Percentiles rank a stretch among this genome's conserved stretches.
Conservation (phyloP, 495 filamentous ascomycete species). For the Neurospora sp. region DNA sequence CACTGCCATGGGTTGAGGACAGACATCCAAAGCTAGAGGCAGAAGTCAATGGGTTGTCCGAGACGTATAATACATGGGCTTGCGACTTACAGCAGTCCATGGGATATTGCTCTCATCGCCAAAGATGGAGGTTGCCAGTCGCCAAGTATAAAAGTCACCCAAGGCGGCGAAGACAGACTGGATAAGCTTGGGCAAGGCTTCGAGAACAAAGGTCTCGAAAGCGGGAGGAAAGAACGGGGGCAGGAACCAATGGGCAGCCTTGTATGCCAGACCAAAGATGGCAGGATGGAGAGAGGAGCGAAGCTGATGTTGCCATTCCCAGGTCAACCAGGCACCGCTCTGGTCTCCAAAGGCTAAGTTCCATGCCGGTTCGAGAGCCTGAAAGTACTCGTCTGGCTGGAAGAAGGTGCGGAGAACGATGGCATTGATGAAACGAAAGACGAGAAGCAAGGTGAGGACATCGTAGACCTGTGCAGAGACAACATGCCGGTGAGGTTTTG, state of each 20-base stretch:
- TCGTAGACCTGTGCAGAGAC: constrained; percentile 26
- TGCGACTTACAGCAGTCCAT: constrained; percentile 53
- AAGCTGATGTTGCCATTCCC: constrained; percentile 92
- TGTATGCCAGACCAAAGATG: constrained; percentile 73
- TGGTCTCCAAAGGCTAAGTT: constrained; percentile 66
- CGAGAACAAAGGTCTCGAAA: constrained; percentile 50
- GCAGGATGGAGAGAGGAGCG: constrained; percentile 87
- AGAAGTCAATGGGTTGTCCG: constrained; percentile 2
- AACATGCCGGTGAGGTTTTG: constrained; percentile 18
- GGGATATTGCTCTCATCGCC: constrained; percentile 52
- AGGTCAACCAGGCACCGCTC: constrained; percentile 88
- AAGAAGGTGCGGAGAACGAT: constrained; percentile 85
- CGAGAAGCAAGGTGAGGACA: constrained; percentile 55
- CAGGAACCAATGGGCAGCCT: constrained; percentile 41
- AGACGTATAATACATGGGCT: not conserved
- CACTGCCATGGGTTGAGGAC: constrained; percentile 89
- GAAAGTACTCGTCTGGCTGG: constrained; percentile 98
- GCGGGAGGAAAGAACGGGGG: constrained; percentile 28
- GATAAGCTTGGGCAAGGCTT: constrained; percentile 60
- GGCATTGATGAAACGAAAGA: constrained; percentile 78
- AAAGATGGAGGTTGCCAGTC: constrained; percentile 63
- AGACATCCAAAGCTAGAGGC: constrained; percentile 51
- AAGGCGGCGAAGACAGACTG: constrained; percentile 71
- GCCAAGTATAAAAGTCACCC: constrained; percentile 86
- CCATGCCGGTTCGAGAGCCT: constrained; percentile 94